phyloP scores from a whole-genome alignment of 2,329 filamentous ascomycete species.

The Talaromyces sp. region DNA sequence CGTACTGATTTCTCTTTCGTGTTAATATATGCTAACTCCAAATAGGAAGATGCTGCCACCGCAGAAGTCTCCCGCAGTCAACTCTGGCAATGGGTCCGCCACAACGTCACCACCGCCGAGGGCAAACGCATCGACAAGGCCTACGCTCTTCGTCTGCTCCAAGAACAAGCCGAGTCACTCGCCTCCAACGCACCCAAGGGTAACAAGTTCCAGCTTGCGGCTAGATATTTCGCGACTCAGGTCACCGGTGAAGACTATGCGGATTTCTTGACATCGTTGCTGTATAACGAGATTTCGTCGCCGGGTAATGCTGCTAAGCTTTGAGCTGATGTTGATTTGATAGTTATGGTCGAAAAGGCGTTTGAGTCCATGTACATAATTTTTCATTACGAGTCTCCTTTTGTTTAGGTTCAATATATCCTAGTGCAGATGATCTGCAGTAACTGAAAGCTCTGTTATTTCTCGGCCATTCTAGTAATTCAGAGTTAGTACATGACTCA shows the following conservation, averaged over 20 bases:
- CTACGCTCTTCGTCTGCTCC: conserved; percentile 80
- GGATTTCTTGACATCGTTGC: conserved; percentile 70
- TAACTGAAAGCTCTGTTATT: no score
- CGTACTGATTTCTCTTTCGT: conserved; percentile 20
- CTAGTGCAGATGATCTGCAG: not conserved
- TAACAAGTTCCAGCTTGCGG: conserved; percentile 87
- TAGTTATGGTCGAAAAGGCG: not conserved
- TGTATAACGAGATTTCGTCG: conserved; percentile 43
- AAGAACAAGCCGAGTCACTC: conserved; percentile 77
- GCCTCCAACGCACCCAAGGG: conserved; percentile 72
- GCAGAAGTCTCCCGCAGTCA: conserved; percentile 93
- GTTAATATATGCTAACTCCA: conserved; percentile 4
- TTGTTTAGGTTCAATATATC: not conserved
- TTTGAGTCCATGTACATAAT: conserved; percentile 7
- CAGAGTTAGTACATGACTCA: not conserved
- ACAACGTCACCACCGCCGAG: conserved; percentile 71
- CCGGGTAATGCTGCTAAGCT: conserved; percentile 67
- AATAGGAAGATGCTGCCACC: conserved; percentile 82
- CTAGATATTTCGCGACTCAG: conserved; percentile 88
- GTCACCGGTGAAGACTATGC: conserved; percentile 97
- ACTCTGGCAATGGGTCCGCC: conserved; percentile 91
- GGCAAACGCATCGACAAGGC: conserved; percentile 91
- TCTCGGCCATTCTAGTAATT: no score
- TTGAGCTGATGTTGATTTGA: conserved; percentile 34
- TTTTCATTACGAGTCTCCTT: not conserved